A percentile compares a stretch with the other conserved stretches of the same genome.
Conservation (phyloP, 208 protist species). For the Phytomonas sp. region DNA sequence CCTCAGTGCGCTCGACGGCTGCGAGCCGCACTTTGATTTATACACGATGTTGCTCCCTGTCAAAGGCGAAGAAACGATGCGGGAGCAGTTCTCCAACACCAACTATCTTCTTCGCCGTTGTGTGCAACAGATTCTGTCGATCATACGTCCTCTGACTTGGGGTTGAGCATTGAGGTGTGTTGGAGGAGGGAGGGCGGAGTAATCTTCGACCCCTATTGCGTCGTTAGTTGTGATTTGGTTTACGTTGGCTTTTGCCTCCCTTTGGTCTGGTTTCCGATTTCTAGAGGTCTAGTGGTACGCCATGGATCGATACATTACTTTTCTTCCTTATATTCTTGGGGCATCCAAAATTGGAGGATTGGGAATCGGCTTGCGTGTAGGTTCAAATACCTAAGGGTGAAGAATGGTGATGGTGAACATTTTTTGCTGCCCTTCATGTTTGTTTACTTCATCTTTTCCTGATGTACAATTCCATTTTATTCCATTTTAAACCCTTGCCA, state of each 20-base stretch:
- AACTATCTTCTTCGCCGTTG: conserved; percentile 83
- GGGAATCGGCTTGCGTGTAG: neutral
- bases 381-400: neutral
- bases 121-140: conserved; percentile 63
- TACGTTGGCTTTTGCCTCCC: too few relatives aligned
- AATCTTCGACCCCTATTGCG: neutral
- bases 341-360: too few relatives aligned
- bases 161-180: conserved; percentile 27
- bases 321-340: too few relatives aligned
- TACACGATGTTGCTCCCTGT: conserved; percentile 51
- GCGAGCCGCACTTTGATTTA: conserved; percentile 79
- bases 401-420: neutral
- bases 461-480: conserved; percentile 1
- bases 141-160: conserved; percentile 82
- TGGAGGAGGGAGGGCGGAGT: neutral
- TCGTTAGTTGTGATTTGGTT: neutral
- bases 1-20: conserved; percentile 40
- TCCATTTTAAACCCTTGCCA: neutral
- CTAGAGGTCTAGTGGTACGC: too few relatives aligned
- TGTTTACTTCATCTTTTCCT: neutral
- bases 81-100: conserved; percentile 35
- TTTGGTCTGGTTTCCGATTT: too few relatives aligned
- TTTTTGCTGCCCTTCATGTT: neutral
- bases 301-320: too few relatives aligned
- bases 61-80: conserved; percentile 46